Evolutionary conservation across 2,329 filamentous ascomycete species (phyloP).

Genomic region (Cercospora sesami): DNA sequence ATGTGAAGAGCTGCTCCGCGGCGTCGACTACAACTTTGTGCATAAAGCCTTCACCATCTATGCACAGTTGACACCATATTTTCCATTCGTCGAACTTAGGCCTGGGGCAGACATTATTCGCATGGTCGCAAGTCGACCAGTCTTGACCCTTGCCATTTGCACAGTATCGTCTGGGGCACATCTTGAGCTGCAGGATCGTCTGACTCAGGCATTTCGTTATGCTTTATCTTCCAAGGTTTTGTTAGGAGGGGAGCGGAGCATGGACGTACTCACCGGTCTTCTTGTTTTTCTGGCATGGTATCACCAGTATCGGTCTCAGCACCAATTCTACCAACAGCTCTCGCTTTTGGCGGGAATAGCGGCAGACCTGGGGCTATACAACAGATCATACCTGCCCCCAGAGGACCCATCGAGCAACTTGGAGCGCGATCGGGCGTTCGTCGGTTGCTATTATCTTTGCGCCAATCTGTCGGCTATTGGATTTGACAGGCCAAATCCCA

Average conservation of each 20-base stretch:
- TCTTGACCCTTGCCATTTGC: slow-evolving; percentile 33
- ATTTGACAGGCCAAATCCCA: slow-evolving; percentile 31
- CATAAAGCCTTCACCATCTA: slow-evolving; percentile 29
- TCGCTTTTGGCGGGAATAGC: slow-evolving; percentile 33
- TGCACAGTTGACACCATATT: slow-evolving; percentile 26
- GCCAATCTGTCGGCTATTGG: slow-evolving; percentile 26
- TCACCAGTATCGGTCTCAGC: slow-evolving; percentile 31
- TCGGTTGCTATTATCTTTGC: slow-evolving; percentile 35
- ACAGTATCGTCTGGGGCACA: slow-evolving; percentile 27
- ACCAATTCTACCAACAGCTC: slow-evolving; percentile 31
- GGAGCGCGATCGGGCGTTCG: slow-evolving; percentile 30
- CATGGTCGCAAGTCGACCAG: slow-evolving; percentile 29
- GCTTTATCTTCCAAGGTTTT: slow-evolving; percentile 31
- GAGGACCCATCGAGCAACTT: slow-evolving; percentile 22
- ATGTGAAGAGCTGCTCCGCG: slow-evolving; percentile 27
- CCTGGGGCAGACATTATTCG: slow-evolving; percentile 22
- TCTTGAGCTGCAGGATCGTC: slow-evolving; percentile 26
- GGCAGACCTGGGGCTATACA: slow-evolving; percentile 33
- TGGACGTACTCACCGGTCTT: slow-evolving; percentile 33
- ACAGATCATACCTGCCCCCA: slow-evolving; percentile 14
- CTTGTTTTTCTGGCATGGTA: slow-evolving; percentile 33
- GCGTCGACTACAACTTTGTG: slow-evolving; percentile 33
- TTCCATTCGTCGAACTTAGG: slow-evolving; percentile 32
- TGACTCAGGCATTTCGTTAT: slow-evolving; percentile 32
- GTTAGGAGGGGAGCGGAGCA: slow-evolving; percentile 29